Evolutionary conservation across 257 asterid species (phyloP).

Genomic region (Orobanche coerulescens): DNA sequence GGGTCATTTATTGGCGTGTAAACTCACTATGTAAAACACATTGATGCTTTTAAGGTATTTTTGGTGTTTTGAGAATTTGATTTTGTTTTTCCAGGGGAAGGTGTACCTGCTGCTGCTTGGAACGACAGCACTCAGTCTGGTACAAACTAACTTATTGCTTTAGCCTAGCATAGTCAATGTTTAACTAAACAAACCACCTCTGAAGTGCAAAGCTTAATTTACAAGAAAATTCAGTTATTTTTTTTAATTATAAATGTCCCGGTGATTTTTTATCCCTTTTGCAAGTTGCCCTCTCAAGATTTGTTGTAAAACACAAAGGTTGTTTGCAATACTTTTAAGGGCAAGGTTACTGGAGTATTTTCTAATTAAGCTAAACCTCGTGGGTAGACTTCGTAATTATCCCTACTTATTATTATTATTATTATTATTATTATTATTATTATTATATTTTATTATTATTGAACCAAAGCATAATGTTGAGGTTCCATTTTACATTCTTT

Average conservation of each 20-base stretch:
- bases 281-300: not conserved
- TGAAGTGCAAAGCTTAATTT: not conserved
- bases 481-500: not conserved
- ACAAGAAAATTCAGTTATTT: not conserved
- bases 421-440: too few species aligned
- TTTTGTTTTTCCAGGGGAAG: slow-evolving; percentile 50
- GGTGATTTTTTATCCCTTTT: not conserved
- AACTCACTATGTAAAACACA: not conserved
- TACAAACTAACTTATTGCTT: not conserved
- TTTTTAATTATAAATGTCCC: not conserved
- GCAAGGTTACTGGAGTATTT: not conserved
- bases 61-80: not conserved
- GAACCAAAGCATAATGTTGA: not conserved
- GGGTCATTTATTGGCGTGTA: not conserved
- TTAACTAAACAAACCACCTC: not conserved
- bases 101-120: slow-evolving; percentile 93
- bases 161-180: slow-evolving; percentile 11
- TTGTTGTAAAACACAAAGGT: too few species aligned
- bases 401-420: not conserved
- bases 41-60: too few species aligned
- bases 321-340: not conserved
- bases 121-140: slow-evolving; percentile 92
- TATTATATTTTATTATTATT: too few species aligned
- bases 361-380: not conserved
- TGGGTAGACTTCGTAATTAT: not conserved